Conservation (phyloP, 768 basidiomycete species). For the Suillus alpinus region DNA sequence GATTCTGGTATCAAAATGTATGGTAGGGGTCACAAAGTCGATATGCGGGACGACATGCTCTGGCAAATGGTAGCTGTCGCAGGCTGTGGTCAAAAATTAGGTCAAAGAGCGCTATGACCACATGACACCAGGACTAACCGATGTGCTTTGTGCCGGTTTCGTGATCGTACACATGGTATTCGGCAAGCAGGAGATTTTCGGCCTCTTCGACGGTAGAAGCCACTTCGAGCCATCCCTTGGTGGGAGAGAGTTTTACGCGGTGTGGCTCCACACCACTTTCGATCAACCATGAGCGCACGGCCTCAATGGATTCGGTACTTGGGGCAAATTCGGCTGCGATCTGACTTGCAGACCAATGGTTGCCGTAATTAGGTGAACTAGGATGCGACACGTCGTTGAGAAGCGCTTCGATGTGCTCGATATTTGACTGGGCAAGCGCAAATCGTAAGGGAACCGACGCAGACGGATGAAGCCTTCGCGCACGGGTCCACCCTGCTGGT, state of each 20-base stretch:
- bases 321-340: conserved; percentile 45
- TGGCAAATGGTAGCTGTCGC: conserved; percentile 41
- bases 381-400: conserved; percentile 45
- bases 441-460: conserved; percentile 42
- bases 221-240: conserved; percentile 40
- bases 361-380: conserved; percentile 41
- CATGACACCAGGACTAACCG: conserved; percentile 21
- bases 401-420: conserved; percentile 37
- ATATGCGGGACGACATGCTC: conserved; percentile 35
- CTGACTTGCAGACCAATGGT: conserved; percentile 41
- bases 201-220: conserved; percentile 41
- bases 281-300: conserved; percentile 40
- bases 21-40: conserved; percentile 44
- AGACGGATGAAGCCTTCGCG: conserved; percentile 29
- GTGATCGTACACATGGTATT: conserved; percentile 42
- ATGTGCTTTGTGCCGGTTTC: conserved; percentile 36
- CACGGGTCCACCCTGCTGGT: conserved; percentile 37
- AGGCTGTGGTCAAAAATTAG: conserved; percentile 26
- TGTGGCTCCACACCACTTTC: conserved; percentile 33
- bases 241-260: conserved; percentile 31
- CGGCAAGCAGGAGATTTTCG: conserved; percentile 40
- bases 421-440: conserved; percentile 42
- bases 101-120: conserved; percentile 9
- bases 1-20: conserved; percentile 36
- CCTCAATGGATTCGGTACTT: conserved; percentile 30